Conservation (phyloP, 176 grass and related monocot species). For the Poa pratensis region DNA sequence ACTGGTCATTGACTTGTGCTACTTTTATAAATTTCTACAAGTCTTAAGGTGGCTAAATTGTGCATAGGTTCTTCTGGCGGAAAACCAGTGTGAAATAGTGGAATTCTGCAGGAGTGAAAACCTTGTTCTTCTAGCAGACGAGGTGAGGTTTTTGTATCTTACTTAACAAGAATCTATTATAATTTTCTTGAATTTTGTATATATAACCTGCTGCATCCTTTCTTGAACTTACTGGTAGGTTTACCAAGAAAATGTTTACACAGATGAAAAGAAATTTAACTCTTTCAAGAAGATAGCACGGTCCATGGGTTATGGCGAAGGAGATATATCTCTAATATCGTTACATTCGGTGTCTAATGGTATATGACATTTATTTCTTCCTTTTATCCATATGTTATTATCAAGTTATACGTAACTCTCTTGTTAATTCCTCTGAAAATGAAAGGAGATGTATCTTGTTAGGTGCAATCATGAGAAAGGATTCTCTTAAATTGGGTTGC, state of each 20-base stretch:
- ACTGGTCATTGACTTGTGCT: background rate
- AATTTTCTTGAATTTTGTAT: background rate
- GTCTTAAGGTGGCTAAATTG: constrained; percentile 18
- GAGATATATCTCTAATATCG: constrained; percentile 64
- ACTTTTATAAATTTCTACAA: background rate
- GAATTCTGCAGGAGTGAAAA: constrained; percentile 75
- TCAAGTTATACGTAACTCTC: background rate
- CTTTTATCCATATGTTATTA: constrained; percentile 21
- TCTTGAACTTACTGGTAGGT: constrained; percentile 54
- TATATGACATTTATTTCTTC: constrained; percentile 38
- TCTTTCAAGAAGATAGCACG: constrained; percentile 89
- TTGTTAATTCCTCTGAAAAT: constrained; percentile 3
- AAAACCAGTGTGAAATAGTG: constrained; percentile 66
- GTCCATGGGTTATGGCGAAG: constrained; percentile 67
- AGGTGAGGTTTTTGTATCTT: constrained; percentile 55
- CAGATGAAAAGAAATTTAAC: constrained; percentile 67
- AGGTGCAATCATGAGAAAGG: background rate
- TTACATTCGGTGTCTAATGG: constrained; percentile 87
- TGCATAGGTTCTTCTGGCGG: constrained; percentile 59
- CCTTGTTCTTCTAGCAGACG: constrained; percentile 84
- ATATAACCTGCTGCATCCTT: background rate
- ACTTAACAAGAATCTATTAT: background rate
- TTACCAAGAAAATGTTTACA: constrained; percentile 84
- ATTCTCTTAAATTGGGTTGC: background rate
- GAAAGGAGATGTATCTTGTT: background rate